These are phyloP conservation scores for Trebouxia sp. DNA, from an alignment of 139 green algal genomes.

Conservation along the genomic window DNA sequence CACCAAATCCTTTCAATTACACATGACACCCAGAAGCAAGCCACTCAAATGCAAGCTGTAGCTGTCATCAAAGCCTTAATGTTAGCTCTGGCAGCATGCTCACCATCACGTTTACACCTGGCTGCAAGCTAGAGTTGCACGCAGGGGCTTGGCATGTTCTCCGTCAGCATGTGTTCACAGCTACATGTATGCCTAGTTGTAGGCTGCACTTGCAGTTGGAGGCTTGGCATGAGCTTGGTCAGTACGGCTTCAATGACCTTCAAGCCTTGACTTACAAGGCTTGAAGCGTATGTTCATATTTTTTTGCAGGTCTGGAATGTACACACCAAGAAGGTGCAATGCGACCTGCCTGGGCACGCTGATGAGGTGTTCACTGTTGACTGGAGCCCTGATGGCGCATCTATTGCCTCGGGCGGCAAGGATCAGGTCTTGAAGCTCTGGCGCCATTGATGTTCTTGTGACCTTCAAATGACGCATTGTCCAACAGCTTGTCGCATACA, in stretches of 20 bases:
- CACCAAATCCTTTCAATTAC: too few species aligned
- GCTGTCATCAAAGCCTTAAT: not conserved
- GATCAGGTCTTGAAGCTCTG: constrained; percentile 96
- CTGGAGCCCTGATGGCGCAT: constrained; percentile 87
- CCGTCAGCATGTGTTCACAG: too few species aligned
- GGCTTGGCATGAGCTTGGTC: not conserved
- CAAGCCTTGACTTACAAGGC: too few species aligned
- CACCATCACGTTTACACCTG: too few species aligned
- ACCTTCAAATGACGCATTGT: too few species aligned
- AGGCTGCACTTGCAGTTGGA: too few species aligned
- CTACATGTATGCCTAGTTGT: too few species aligned
- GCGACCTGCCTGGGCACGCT: constrained; percentile 95
- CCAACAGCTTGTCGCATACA: too few species aligned
- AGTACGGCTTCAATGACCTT: not conserved
- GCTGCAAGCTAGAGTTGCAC: too few species aligned
- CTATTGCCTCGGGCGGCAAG: constrained; percentile 93
- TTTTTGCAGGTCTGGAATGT: constrained; percentile 85
- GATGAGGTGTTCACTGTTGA: constrained; percentile 95
- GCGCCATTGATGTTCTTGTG: constrained; percentile 58
- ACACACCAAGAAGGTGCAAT: constrained; percentile 83
- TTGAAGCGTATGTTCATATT: not conserved
- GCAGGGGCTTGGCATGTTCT: too few species aligned
- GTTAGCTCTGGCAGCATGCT: not conserved
- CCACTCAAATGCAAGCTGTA: not conserved
- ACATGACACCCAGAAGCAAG: too few species aligned